Evolutionary conservation across 441 rosid genomes (phyloP).

Genomic region (Adansonia rubrostipa): DNA sequence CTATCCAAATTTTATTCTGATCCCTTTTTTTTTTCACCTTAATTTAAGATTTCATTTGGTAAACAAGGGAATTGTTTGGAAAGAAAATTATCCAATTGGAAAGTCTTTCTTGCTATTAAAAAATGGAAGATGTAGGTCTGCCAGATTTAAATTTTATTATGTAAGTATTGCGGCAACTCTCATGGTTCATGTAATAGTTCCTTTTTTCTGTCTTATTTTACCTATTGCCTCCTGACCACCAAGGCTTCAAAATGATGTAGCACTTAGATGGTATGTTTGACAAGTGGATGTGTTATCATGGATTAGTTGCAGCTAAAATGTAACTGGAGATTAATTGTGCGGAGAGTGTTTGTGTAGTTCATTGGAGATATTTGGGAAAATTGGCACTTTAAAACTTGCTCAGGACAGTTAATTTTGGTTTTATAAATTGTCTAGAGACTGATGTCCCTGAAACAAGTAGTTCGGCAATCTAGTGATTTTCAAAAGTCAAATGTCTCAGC

Average conservation of each 20-base stretch:
- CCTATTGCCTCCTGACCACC: neutral
- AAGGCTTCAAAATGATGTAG: neutral
- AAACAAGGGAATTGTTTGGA: neutral
- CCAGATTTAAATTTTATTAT: neutral
- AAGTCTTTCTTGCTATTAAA: neutral
- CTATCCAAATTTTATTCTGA: neutral
- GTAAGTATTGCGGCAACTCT: neutral
- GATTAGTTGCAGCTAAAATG: conserved; percentile 6
- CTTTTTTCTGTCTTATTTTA: conserved; percentile 2
- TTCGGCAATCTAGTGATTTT: neutral
- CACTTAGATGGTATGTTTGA: neutral
- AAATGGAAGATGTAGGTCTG: neutral
- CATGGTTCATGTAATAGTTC: neutral
- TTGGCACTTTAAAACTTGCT: neutral
- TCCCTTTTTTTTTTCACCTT: neutral
- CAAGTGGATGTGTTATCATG: neutral
- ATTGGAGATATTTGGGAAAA: neutral
- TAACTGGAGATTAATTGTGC: neutral
- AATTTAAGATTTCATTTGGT: neutral
- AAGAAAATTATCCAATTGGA: neutral
- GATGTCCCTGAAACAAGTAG: conserved; percentile 15
- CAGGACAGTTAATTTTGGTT: neutral
- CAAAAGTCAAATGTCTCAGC: neutral
- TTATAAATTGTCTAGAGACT: neutral
- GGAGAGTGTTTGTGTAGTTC: neutral